Evolutionary conservation across 164 flowering plant genomes (phyloP).

Genomic region (Sextonia rubra): DNA sequence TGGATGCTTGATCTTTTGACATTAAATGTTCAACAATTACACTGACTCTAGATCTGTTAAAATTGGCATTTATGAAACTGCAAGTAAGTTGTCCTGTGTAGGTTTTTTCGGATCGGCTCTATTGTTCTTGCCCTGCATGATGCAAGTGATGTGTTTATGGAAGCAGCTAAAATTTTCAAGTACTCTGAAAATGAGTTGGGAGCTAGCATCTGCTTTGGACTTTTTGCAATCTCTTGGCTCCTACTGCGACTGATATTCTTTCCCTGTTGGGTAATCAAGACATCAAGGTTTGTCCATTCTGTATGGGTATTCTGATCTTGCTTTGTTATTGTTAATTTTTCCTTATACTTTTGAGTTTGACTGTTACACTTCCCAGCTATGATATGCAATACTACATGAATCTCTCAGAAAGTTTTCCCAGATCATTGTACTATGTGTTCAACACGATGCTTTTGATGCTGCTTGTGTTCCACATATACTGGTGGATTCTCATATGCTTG

Average conservation of each 20-base stretch:
- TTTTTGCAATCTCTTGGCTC: slow-evolving; percentile 83
- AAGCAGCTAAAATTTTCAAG: slow-evolving; percentile 83
- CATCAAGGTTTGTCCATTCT: slow-evolving; percentile 50
- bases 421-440: slow-evolving; percentile 56
- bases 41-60: background rate
- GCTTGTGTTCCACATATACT: slow-evolving; percentile 85
- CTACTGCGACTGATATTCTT: slow-evolving; percentile 67
- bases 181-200: slow-evolving; percentile 73
- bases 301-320: background rate
- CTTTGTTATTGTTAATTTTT: background rate
- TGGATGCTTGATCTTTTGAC: too few relatives aligned
- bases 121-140: slow-evolving; percentile 83
- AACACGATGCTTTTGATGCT: slow-evolving; percentile 75
- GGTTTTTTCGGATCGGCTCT: slow-evolving; percentile 81
- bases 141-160: slow-evolving; percentile 83
- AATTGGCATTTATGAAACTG: background rate
- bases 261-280: slow-evolving; percentile 75
- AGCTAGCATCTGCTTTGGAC: slow-evolving; percentile 74
- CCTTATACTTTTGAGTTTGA: background rate
- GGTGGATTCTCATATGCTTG: slow-evolving; percentile 83
- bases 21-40: background rate
- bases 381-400: slow-evolving; percentile 32
- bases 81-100: slow-evolving; percentile 15
- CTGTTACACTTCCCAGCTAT: slow-evolving; percentile 40
- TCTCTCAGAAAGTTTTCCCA: slow-evolving; percentile 31